A percentile compares a stretch with the other conserved stretches of the same genome.
phyloP scores from a whole-genome alignment of 768 basidiomycete genomes.

The Boletellus ananas region DNA sequence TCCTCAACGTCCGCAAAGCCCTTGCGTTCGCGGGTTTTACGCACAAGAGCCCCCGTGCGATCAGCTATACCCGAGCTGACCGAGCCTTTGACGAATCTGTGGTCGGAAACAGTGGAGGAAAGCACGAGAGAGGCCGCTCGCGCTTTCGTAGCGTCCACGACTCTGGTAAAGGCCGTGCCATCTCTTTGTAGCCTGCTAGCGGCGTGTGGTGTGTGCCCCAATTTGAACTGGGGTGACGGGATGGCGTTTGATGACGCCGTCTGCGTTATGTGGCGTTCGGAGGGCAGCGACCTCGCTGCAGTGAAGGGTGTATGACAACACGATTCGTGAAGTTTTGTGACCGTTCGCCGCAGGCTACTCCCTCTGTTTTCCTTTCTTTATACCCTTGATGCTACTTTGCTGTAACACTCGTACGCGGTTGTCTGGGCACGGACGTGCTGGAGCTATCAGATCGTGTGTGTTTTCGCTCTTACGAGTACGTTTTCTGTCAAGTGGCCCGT shows the following conservation, averaged over 20 bases:
- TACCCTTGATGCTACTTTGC: conserved; percentile 9
- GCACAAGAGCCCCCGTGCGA: conserved; percentile 79
- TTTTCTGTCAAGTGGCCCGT: conserved; percentile 9
- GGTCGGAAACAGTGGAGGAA: conserved; percentile 46
- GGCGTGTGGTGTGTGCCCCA: conserved; percentile 29
- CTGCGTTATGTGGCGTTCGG: conserved; percentile 29
- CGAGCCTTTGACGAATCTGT: conserved; percentile 61
- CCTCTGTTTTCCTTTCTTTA: conserved; percentile 10
- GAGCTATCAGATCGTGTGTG: conserved; percentile 16
- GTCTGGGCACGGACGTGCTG: conserved; percentile 16
- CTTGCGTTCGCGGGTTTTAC: conserved; percentile 90
- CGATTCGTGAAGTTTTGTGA: conserved; percentile 25
- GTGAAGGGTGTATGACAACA: conserved; percentile 30
- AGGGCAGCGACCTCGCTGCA: conserved; percentile 28
- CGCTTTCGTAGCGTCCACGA: conserved; percentile 58
- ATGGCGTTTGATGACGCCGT: conserved; percentile 28
- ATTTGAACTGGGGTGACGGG: conserved; percentile 17
- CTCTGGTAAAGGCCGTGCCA: conserved; percentile 71
- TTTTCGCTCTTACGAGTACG: conserved; percentile 11
- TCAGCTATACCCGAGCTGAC: conserved; percentile 74
- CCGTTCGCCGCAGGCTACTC: conserved; percentile 4
- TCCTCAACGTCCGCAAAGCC: conserved; percentile 87
- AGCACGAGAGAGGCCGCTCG: conserved; percentile 60
- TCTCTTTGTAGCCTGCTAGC: conserved; percentile 62
- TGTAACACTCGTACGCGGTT: conserved; percentile 8